phyloP scores from a whole-genome alignment of 306 rosid species.

The Fragaria vesca region DNA sequence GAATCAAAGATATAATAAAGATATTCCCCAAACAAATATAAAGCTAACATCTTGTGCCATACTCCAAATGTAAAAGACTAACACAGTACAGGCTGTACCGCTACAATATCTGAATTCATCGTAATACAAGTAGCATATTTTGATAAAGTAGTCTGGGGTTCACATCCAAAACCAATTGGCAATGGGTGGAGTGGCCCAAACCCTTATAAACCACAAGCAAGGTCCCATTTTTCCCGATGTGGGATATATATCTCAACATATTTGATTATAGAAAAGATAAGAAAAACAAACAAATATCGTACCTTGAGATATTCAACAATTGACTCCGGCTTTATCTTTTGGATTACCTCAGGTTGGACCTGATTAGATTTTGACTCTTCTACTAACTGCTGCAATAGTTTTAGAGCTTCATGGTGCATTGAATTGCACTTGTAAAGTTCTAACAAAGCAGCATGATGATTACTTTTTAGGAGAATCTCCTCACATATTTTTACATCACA shows the following conservation, averaged over 20 bases:
- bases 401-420: slow-evolving; percentile 91
- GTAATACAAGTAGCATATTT: not conserved
- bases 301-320: slow-evolving; percentile 99
- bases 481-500: slow-evolving; percentile 85
- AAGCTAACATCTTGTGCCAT: slow-evolving; percentile 22
- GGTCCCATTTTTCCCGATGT: no score
- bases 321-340: slow-evolving; percentile 76
- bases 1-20: slow-evolving; percentile 14
- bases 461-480: slow-evolving; percentile 71
- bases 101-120: not conserved
- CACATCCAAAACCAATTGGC: no score
- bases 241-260: no score
- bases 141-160: no score
- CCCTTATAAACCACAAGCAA: no score
- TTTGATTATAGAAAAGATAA: slow-evolving; percentile 4
- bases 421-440: slow-evolving; percentile 92
- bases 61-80: slow-evolving; percentile 8
- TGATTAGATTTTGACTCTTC: slow-evolving; percentile 71
- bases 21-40: not conserved
- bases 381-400: slow-evolving; percentile 72
- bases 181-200: no score
- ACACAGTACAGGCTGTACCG: not conserved
- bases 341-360: slow-evolving; percentile 48
- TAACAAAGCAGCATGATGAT: slow-evolving; percentile 64
- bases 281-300: slow-evolving; percentile 21